A percentile compares a stretch with the other conserved stretches of the same genome.
phyloP scores from a whole-genome alignment of 2,329 filamentous ascomycete species.

The Hyphodiscus sp. region DNA sequence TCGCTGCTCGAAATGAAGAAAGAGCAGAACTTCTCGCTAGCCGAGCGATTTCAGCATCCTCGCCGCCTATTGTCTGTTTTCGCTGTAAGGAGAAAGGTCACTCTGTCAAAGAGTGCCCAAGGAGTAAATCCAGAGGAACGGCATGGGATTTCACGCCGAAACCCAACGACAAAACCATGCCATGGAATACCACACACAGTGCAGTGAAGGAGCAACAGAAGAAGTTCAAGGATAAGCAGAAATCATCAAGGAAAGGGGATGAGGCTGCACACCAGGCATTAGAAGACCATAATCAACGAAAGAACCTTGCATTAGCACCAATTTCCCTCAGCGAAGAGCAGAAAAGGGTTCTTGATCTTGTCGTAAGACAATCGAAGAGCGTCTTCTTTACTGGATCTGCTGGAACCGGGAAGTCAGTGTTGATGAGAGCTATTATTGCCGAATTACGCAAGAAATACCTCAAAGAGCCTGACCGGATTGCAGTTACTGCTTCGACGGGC shows the following conservation, averaged over 20 bases:
- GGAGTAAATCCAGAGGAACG: slow-evolving; percentile 11
- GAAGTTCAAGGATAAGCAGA: slow-evolving; percentile 59
- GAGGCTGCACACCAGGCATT: slow-evolving; percentile 40
- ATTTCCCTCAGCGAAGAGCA: slow-evolving; percentile 73
- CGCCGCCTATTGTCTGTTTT: slow-evolving; percentile 14
- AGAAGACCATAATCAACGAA: slow-evolving; percentile 34
- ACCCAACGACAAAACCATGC: slow-evolving; percentile 34
- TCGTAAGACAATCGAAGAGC: slow-evolving; percentile 73
- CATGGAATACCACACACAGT: slow-evolving; percentile 70
- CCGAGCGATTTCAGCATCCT: slow-evolving; percentile 11
- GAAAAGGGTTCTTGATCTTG: slow-evolving; percentile 72
- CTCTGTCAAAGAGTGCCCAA: slow-evolving; percentile 13
- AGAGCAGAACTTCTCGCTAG: slow-evolving; percentile 8
- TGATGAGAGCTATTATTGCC: slow-evolving; percentile 86
- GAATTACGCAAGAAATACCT: slow-evolving; percentile 70
- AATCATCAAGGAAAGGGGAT: slow-evolving; percentile 38
- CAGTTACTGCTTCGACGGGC: slow-evolving; percentile 92
- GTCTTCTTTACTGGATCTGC: slow-evolving; percentile 98
- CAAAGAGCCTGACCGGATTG: slow-evolving; percentile 74
- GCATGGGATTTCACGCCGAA: slow-evolving; percentile 33
- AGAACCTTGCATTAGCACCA: slow-evolving; percentile 30
- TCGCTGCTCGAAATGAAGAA: slow-evolving; percentile 15
- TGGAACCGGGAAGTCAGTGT: slow-evolving; percentile 92
- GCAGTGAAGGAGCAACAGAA: slow-evolving; percentile 75
- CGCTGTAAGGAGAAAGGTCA: slow-evolving; percentile 19